phyloP scores from a whole-genome alignment of 768 basidiomycete genomes.

The Mycena chlorophos region DNA sequence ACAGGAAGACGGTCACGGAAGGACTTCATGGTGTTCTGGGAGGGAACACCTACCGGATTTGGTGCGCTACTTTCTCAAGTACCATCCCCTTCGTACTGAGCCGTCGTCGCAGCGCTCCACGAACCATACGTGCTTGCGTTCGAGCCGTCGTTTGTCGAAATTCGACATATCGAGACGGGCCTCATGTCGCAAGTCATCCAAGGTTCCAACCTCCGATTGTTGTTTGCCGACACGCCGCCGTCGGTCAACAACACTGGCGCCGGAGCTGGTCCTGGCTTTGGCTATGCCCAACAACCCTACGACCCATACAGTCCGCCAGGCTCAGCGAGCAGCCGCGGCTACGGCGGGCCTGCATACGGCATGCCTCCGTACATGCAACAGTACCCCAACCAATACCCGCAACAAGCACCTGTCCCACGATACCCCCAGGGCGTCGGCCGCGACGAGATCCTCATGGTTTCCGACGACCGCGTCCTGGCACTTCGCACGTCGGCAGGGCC shows the following conservation, averaged over 20 bases:
- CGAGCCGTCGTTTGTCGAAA: conserved; percentile 94
- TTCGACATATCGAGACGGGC: conserved; percentile 93
- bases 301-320: conserved; percentile 34
- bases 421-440: conserved; percentile 55
- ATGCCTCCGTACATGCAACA: conserved; percentile 30
- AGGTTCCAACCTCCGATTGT: conserved; percentile 82
- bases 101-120: conserved; percentile 69
- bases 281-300: conserved; percentile 24
- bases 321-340: conserved; percentile 15
- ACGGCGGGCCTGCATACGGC: conserved; percentile 35
- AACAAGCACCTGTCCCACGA: conserved; percentile 23
- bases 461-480: conserved; percentile 81
- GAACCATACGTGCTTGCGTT: conserved; percentile 97
- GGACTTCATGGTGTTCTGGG: conserved; percentile 97
- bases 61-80: conserved; percentile 83
- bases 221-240: conserved; percentile 93
- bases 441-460: conserved; percentile 87
- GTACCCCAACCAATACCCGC: conserved; percentile 45
- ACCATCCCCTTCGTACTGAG: not conserved
- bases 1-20: conserved; percentile 88
- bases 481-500: conserved; percentile 52
- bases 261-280: conserved; percentile 28
- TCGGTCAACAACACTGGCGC: conserved; percentile 68
- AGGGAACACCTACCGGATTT: conserved; percentile 90
- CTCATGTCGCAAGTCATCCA: conserved; percentile 92